phyloP scores from a whole-genome alignment of 2,329 filamentous ascomycete species.

The Alternaria metachromatica region DNA sequence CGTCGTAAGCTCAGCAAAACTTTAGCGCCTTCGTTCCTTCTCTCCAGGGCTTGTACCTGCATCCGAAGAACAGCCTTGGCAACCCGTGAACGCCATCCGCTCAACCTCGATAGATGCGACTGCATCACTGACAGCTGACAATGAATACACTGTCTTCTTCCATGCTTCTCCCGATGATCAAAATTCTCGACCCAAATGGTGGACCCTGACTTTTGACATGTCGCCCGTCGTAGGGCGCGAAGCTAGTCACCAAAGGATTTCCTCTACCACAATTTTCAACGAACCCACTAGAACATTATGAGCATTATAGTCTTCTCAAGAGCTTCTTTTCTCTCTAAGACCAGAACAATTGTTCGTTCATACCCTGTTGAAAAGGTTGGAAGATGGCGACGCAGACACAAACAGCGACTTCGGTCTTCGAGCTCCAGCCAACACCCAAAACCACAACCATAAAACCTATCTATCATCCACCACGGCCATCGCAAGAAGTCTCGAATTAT shows the following conservation, averaged over 20 bases:
- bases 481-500: not conserved
- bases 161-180: not conserved
- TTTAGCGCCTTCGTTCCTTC: not conserved
- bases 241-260: not conserved
- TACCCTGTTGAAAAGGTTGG: no score
- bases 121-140: not conserved
- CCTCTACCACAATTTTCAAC: not conserved
- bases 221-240: not conserved
- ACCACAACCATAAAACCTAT: not conserved
- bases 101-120: not conserved
- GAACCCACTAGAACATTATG: not conserved
- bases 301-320: not conserved
- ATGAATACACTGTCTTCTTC: not conserved
- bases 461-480: not conserved
- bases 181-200: not conserved
- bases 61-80: not conserved
- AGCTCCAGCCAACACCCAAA: constrained; percentile 3
- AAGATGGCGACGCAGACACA: constrained; percentile 7
- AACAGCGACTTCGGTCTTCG: not conserved
- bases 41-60: not conserved
- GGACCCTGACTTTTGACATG: not conserved
- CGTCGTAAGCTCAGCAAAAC: not conserved
- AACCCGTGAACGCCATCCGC: not conserved
- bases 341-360: not conserved
- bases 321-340: not conserved